Conservation (phyloP, 805 yeast species). For the Dipodascopsis tothii region DNA sequence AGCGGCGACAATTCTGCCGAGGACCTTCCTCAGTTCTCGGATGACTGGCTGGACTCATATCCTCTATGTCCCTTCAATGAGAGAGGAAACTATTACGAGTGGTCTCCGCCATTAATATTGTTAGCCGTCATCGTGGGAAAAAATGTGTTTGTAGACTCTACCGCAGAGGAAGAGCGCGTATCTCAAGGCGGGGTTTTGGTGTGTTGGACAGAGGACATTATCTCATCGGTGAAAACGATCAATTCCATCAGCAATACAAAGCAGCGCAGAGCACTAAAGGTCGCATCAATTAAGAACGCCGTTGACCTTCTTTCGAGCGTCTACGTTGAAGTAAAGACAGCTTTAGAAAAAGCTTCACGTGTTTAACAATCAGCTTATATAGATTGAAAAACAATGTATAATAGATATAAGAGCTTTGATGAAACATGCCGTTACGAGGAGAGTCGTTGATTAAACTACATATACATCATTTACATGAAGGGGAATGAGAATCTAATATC, state of each 20-base stretch:
- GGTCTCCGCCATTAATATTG: slow-evolving; percentile 69
- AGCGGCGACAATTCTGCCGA: slow-evolving; percentile 9
- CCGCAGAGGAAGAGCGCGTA: slow-evolving; percentile 80
- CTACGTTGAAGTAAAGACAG: slow-evolving; percentile 10
- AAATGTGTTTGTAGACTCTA: slow-evolving; percentile 70
- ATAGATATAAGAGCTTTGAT: not conserved
- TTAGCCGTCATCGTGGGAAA: slow-evolving; percentile 71
- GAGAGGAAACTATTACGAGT: slow-evolving; percentile 24
- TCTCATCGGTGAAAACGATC: slow-evolving; percentile 44
- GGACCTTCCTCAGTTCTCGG: slow-evolving; percentile 20
- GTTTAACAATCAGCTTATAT: too few species aligned
- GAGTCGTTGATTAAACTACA: too few species aligned
- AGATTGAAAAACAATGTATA: too few species aligned
- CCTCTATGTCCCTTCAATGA: slow-evolving; percentile 34
- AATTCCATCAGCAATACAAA: slow-evolving; percentile 9
- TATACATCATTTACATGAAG: too few species aligned
- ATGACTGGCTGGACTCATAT: slow-evolving; percentile 60
- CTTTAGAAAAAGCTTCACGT: slow-evolving; percentile 2
- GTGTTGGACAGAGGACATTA: slow-evolving; percentile 60
- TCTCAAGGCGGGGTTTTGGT: slow-evolving; percentile 74
- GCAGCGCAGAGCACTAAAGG: slow-evolving; percentile 10
- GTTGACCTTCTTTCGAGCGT: slow-evolving; percentile 7
- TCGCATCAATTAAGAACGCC: slow-evolving; percentile 4
- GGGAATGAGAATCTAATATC: too few species aligned
- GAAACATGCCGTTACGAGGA: too few species aligned